A percentile compares a stretch with the other conserved stretches of the same genome.
These are phyloP conservation scores for Hypoxylon sp. DNA, from an alignment of 2,329 filamentous ascomycete genomes.

Conservation along the genomic window DNA sequence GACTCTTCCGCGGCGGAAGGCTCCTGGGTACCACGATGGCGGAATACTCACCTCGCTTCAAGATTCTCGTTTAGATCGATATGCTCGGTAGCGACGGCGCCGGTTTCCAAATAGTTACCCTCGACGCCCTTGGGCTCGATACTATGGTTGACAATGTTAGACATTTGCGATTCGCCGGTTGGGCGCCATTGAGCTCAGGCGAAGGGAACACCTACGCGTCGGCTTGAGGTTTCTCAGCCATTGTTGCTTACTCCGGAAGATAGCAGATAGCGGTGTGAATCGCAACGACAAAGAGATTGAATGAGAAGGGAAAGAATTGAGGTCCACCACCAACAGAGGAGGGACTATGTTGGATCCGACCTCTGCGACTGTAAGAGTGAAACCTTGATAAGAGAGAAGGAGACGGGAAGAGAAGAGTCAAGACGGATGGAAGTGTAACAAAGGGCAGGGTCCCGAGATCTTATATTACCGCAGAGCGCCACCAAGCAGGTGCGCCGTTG, in stretches of 20 bases:
- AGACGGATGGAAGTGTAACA: slow-evolving; percentile 17
- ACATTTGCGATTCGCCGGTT: not conserved
- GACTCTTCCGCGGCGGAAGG: not conserved
- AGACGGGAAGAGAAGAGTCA: slow-evolving; percentile 20
- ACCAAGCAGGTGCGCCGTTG: slow-evolving; percentile 11
- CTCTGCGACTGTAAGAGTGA: slow-evolving; percentile 27
- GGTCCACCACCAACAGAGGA: slow-evolving; percentile 27
- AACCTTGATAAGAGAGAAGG: slow-evolving; percentile 26
- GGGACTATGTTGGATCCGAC: slow-evolving; percentile 10
- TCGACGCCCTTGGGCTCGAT: slow-evolving; percentile 51
- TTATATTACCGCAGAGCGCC: slow-evolving; percentile 40
- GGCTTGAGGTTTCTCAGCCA: slow-evolving; percentile 34
- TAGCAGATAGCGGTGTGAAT: slow-evolving; percentile 5
- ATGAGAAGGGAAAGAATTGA: slow-evolving; percentile 13
- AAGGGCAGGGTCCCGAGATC: slow-evolving; percentile 28
- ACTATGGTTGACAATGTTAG: slow-evolving; percentile 28
- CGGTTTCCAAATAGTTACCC: slow-evolving; percentile 48
- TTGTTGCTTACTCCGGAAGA: slow-evolving; percentile 16
- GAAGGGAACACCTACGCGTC: slow-evolving; percentile 30
- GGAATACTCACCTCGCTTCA: slow-evolving; percentile 61
- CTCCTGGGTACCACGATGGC: not conserved
- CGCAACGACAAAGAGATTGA: slow-evolving; percentile 7
- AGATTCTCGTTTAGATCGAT: slow-evolving; percentile 59
- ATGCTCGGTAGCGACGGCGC: slow-evolving; percentile 52
- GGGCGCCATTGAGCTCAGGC: not conserved